Base-by-base conservation (phyloP, 345 rosid genomes). In the Aurinia saxatilis region DNA sequence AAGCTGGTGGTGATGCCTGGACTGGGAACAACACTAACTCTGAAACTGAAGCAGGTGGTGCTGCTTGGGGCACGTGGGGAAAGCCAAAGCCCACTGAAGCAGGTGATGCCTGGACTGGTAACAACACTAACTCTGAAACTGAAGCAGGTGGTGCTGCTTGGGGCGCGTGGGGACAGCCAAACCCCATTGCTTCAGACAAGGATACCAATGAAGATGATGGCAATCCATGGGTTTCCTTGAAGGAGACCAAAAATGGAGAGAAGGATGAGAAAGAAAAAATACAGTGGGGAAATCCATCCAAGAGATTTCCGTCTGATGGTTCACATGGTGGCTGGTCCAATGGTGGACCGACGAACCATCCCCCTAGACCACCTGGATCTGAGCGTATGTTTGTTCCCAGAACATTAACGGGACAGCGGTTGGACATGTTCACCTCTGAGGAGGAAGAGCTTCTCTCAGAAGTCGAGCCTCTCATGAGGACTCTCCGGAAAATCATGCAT, bases 361-460 rank as follows among this genome's bases (percentile, higher is more conserved):
- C 81, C 70, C 61, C 80, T 8, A 78, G 66, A 61, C 51, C 85
- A 30, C 72, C 83, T 55, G 80, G 80, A 58, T 42, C 37, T 36
- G n/a, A n/a, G n/a, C n/a, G n/a, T n/a, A n/a, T n/a, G n/a, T n/a
- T n/a, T n/a, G n/a, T n/a, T n/a, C n/a, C n/a, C n/a, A 77, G 45
- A 15, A 85, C 97, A 8, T 73, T 34, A 3, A 86, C 92, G 2
- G 62, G 92, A 50, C 96, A 84, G 39, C 82, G 87, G 57, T 35
- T 90, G 15, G 99, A 93, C 51, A 67, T 82, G 62, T 93, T 93
- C 68, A 86, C 90, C 35, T 78, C 96, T 9, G 88, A 87, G 66
- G 97, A 93, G 66, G 95, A 85, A 57, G 86, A 80, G 25, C 81
- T 90, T 49, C 83, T 93, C 16, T 65, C 72, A 3, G 91, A 69